phyloP scores from a whole-genome alignment of 2,329 filamentous ascomycete genomes.

The Xenosphaeropsis pyriputrescens region DNA sequence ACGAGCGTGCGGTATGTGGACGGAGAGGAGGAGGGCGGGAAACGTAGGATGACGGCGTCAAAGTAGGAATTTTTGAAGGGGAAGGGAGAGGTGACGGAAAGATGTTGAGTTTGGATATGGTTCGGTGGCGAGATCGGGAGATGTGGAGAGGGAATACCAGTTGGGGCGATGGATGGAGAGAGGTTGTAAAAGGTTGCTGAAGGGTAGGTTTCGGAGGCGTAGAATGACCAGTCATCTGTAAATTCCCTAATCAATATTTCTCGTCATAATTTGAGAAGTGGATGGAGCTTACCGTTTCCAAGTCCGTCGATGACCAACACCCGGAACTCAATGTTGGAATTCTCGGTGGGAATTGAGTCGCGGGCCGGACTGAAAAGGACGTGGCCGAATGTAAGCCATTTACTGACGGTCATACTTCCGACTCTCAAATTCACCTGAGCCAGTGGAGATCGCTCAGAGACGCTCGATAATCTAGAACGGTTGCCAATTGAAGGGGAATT shows the following conservation, averaged over 20 bases:
- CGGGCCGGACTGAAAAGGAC: conserved; percentile 71
- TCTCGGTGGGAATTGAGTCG: conserved; percentile 45
- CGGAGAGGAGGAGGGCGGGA: conserved; percentile 56
- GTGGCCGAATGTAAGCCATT: conserved; percentile 76
- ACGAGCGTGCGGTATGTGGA: conserved; percentile 56
- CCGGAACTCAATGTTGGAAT: conserved; percentile 36
- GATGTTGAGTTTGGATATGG: conserved; percentile 60
- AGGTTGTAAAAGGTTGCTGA: conserved; percentile 65
- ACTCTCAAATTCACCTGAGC: conserved; percentile 64
- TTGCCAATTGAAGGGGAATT: conserved; percentile 2
- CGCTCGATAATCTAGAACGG: conserved; percentile 6
- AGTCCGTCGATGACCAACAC: conserved; percentile 72
- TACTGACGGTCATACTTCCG: conserved; percentile 72
- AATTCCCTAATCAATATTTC: neutral
- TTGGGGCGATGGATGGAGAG: conserved; percentile 32
- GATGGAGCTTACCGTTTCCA: conserved; percentile 38
- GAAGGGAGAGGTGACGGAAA: conserved; percentile 18
- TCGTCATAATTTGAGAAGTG: neutral
- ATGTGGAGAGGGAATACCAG: conserved; percentile 18
- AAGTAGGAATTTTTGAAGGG: conserved; percentile 42
- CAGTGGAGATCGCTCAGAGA: conserved; percentile 40
- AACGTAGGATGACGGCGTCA: conserved; percentile 61
- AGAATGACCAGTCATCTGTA: conserved; percentile 69
- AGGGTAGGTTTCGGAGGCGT: conserved; percentile 68
- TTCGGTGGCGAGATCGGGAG: conserved; percentile 49